Evolutionary conservation across 1,139 yeast genomes (phyloP), one percentile per base, ranked within the genome.

Genomic region (Lodderomyces orthopsilosis): DNA sequence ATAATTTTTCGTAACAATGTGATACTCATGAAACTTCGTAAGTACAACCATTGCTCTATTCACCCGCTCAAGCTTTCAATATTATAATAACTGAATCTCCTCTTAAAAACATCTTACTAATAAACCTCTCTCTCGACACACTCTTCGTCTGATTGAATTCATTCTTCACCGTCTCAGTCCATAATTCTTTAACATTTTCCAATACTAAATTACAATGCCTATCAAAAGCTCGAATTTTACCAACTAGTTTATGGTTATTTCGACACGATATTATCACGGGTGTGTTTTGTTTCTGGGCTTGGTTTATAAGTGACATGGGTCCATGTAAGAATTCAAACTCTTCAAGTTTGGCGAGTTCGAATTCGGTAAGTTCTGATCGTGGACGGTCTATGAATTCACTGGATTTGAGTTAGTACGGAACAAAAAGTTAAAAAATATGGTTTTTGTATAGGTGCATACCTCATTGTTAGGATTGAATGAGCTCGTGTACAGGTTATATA

Each of bases 31-130:
- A 28, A 28, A 28, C 15, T 9, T 21, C 37, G 22, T 9, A 9
- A n/a, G 10, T n/a, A n/a, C n/a, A n/a, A n/a, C n/a, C n/a, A n/a
- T 21, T 21, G 23, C 8, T 21, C 23, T 21, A 8, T 21, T 21
- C 18, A n/a, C n/a, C n/a, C n/a, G n/a, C 9, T 33, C 51, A 66
- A 4, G 73, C 73, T 55, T 83, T 85, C 52, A 91, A 71, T 2
- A 93, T 82, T 33, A 93, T 83, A 46, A 93, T 87, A 24, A 93
- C 96, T 1, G 96, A 86, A 64, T 93, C 99, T 1, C 99, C 99
- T 63, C 99, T 77, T 43, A 93, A 70, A 58, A 93, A 94, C 79
- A 93, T 73, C 65, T 93, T 93, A 49, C 91, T 79, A 12, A 93
- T 82, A 59, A 88, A 93, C 53, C 98, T 68, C 61, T 94, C 98